Evolutionary conservation across 192 early-diverging fungal species (phyloP), one percentile per base, ranked within the genome.

Genomic region (Backusella luteola): DNA sequence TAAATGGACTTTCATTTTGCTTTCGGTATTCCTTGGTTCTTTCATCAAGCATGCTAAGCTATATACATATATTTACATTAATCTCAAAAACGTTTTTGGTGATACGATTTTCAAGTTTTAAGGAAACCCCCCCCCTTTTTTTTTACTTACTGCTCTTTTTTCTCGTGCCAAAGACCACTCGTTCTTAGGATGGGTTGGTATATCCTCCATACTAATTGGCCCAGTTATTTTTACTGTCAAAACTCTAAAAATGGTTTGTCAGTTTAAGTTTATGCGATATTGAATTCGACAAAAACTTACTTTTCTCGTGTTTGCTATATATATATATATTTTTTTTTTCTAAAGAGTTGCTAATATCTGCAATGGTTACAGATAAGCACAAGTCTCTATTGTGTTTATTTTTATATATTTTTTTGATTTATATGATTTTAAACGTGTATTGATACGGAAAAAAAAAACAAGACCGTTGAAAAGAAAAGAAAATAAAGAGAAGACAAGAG

Each of bases 1-100:
- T 39, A 11, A 69, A 38, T 23, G 34, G n/a, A 3, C 26, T 11
- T 26, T 69, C 68, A 9, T 35, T 38, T 12, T 41, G 38, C n/a
- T 41, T 38, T 69, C 68, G 6, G n/a, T 69, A 69, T 23, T 26
- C 36, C 39, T 38, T 35, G 8, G 68, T 69, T 69, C 21, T 69
- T 9, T 69, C 68, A 38, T 69, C 68, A 36, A 69, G 68, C 68
- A 69, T 69, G 34, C 23, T 35, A 14, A 69, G 23, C 68, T 69
- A 6, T 66, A 66, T 32, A 15, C 6, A 26, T 6, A 23, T 14
- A 66, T 2, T 29, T 32, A 32, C 5, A 66, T 66, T 66, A 66
- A 23, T 32, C 6, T n/a, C 21, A 66, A 32, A 34, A 32, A 34
- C 32, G 26, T 66, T 12, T 66, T 23, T 66, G 5, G 23, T 12